Evolutionary conservation across 228 moss, liverwort and hornwort genomes (phyloP).

Genomic region (Sphagnum fallax): DNA sequence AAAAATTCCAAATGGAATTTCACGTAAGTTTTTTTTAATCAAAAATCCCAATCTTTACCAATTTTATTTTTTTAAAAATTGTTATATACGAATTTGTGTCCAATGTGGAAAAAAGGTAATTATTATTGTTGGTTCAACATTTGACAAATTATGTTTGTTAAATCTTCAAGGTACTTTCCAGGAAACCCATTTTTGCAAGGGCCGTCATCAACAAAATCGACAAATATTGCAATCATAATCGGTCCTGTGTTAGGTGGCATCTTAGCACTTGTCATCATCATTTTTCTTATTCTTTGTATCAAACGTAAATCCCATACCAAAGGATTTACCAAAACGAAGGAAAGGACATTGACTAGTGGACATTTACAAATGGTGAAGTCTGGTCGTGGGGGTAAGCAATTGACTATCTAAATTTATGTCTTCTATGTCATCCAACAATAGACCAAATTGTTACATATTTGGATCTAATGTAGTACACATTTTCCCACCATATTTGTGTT

Average conservation of each 20-base stretch:
- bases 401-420: neutral
- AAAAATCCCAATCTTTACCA: too few species aligned
- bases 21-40: neutral
- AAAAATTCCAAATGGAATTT: conserved; percentile 8
- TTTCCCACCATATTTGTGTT: too few species aligned
- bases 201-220: neutral
- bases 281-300: neutral
- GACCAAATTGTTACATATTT: neutral
- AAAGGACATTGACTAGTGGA: too few species aligned
- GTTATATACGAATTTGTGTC: neutral
- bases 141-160: too few species aligned
- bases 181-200: too few species aligned
- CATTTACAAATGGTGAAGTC: too few species aligned
- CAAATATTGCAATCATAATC: neutral
- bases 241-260: conserved; percentile 15
- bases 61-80: too few species aligned
- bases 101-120: neutral
- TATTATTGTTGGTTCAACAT: too few species aligned
- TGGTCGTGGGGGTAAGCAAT: neutral
- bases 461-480: too few species aligned
- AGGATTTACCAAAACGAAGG: too few species aligned
- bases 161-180: too few species aligned
- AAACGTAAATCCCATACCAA: neutral
- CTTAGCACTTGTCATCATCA: conserved; percentile 6
- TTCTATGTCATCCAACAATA: neutral